Conservation (phyloP, 306 rosid genomes). For the Datisca glomerata region DNA sequence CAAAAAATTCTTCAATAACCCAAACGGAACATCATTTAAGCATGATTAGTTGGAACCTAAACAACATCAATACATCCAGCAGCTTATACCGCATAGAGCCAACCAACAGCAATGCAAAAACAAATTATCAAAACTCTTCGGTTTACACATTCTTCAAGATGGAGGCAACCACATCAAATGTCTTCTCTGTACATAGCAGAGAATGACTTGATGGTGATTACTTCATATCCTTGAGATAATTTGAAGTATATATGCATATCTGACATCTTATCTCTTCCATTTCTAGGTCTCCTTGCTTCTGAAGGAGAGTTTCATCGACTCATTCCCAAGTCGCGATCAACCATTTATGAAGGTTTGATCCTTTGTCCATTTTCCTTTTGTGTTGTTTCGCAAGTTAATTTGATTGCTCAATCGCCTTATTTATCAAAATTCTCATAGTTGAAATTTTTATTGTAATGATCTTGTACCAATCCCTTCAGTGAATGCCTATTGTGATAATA, state of each 20-base stretch:
- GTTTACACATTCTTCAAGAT: too few relatives aligned
- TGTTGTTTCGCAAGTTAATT: neutral
- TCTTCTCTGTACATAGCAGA: too few relatives aligned
- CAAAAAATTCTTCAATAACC: too few relatives aligned
- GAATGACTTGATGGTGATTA: too few relatives aligned
- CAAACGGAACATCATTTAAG: too few relatives aligned
- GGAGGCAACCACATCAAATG: too few relatives aligned
- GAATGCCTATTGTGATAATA: too few relatives aligned
- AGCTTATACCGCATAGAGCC: too few relatives aligned
- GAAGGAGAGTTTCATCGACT: constrained; percentile 97
- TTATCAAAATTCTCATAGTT: neutral
- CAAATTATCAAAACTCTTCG: too few relatives aligned
- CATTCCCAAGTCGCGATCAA: constrained; percentile 73
- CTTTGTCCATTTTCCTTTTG: constrained; percentile 3
- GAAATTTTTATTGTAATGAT: neutral
- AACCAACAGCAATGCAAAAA: too few relatives aligned
- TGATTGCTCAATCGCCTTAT: neutral
- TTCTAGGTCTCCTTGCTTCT: constrained; percentile 85
- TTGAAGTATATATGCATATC: constrained; percentile 22
- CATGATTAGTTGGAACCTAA: too few relatives aligned
- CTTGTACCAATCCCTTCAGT: neutral
- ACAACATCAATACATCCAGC: too few relatives aligned
- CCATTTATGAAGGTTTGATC: constrained; percentile 89
- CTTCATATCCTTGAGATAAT: neutral
- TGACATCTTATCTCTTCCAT: constrained; percentile 11